Evolutionary conservation across 2,329 filamentous ascomycete species (phyloP).

Genomic region (Nemania bipapillata): DNA sequence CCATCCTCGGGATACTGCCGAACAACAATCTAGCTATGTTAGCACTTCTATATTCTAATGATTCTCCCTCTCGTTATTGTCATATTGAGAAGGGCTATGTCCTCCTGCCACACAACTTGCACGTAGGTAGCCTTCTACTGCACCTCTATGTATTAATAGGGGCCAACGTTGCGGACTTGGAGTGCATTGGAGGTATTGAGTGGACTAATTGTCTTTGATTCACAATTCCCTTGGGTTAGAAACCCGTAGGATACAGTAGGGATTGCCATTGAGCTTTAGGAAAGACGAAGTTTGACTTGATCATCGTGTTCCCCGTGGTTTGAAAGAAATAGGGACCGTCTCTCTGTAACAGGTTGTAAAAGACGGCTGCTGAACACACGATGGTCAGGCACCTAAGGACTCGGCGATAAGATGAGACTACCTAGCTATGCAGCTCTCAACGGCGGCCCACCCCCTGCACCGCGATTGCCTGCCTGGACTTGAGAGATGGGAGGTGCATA

Average conservation of each 20-base stretch:
- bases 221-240: neutral
- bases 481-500: neutral
- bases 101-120: neutral
- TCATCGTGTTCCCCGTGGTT: neutral
- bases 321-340: neutral
- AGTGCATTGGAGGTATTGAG: neutral
- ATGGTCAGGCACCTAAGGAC: neutral
- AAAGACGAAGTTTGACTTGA: neutral
- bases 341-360: neutral
- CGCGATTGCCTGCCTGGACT: constrained; percentile 1
- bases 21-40: constrained; percentile 14
- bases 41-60: constrained; percentile 24
- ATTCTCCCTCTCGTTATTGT: neutral
- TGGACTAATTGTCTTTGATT: neutral
- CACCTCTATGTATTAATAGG: neutral
- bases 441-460: constrained; percentile 22
- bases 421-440: constrained; percentile 5
- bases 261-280: no score
- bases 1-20: neutral
- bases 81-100: neutral
- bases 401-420: constrained; percentile 17
- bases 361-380: neutral
- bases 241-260: neutral
- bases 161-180: neutral
- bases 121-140: neutral